Evolutionary conservation across 148 eudicot genomes (phyloP).

Genomic region (Euryodendron excelsum): DNA sequence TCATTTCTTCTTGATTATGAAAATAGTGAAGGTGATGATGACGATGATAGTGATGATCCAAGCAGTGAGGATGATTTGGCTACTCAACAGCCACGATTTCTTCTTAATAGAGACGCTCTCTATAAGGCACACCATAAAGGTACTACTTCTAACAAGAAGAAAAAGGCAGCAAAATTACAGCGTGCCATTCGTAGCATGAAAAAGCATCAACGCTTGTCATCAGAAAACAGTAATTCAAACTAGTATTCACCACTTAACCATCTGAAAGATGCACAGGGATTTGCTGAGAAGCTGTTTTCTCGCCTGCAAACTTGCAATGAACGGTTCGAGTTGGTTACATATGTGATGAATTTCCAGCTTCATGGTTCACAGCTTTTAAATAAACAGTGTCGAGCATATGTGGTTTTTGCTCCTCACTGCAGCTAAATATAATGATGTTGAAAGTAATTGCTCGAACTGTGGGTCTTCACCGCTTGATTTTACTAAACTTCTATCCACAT

Average conservation of each 20-base stretch:
- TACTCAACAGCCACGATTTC: conserved; percentile 59
- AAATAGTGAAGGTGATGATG: conserved; percentile 65
- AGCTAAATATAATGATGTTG: conserved; percentile 94
- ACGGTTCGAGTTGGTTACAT: conserved; percentile 69
- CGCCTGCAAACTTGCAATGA: conserved; percentile 80
- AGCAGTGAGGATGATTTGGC: conserved; percentile 76
- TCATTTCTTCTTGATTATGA: conserved; percentile 93
- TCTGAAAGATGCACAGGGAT: conserved; percentile 96
- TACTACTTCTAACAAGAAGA: conserved; percentile 89
- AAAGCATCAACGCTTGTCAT: conserved; percentile 67
- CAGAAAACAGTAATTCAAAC: conserved; percentile 58
- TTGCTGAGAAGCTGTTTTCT: conserved; percentile 83
- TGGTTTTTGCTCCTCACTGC: conserved; percentile 17
- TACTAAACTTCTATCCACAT: conserved; percentile 72
- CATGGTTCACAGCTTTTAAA: neutral
- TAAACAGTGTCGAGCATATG: neutral
- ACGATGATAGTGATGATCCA: conserved; percentile 78
- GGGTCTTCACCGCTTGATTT: conserved; percentile 83
- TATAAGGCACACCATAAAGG: conserved; percentile 95
- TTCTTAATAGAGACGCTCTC: conserved; percentile 69
- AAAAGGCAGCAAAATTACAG: conserved; percentile 86
- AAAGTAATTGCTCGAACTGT: conserved; percentile 84
- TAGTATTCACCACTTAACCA: conserved; percentile 84
- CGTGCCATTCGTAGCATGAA: conserved; percentile 93
- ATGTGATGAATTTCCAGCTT: neutral